Base-by-base conservation (phyloP, 257 asterid genomes). In the Nicotiana sylvestris region DNA sequence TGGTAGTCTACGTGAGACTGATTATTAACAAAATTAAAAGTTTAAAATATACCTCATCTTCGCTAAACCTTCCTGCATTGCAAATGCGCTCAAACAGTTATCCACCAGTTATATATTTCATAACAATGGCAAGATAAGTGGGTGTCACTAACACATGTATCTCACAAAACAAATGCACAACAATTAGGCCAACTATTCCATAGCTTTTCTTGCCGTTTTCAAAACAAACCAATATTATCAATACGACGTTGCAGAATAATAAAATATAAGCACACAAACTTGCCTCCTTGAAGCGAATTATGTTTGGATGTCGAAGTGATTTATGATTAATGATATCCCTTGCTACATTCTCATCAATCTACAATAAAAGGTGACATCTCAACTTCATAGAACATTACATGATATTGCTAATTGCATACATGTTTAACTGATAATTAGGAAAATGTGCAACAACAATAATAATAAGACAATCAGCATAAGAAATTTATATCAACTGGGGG, bases 301-400 rank as follows among this genome's bases (percentile, higher is more conserved):
- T 92, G 85, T 93, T 93, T 12, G 97, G 98, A 88, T 93, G 98
- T 66, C 95, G 86, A 65, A 93, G 98, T 74, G 97, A 93, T 84
- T 87, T 89, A 66, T 93, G 98, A 76, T 92, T 92, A 82, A 93
- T 92, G 87, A 93, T 93, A 91, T 92, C 98, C 51, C 98, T 77
- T 1, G 94, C 94, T 78, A 93, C 98, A 87, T 93, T 90, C 89
- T 93, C 97, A 81, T 92, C 97, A 67, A 93, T 93, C 98, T 93
- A 82, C 84, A 81, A 51, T 70, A 77, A 13, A 77, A 21, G 43
- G 8, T 12, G 61, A 35, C 43, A 74, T 74, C 30, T 29, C 30
- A 29, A 29, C 30, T 29, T 29, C 30, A 29, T 29, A 29, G 30
- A 29, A 29, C 30, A 29, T 37, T 69, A 1, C 17, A 74, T 13